These are phyloP conservation scores for Linaria vulgaris DNA, from an alignment of 257 asterid species.

Conservation along the genomic window DNA sequence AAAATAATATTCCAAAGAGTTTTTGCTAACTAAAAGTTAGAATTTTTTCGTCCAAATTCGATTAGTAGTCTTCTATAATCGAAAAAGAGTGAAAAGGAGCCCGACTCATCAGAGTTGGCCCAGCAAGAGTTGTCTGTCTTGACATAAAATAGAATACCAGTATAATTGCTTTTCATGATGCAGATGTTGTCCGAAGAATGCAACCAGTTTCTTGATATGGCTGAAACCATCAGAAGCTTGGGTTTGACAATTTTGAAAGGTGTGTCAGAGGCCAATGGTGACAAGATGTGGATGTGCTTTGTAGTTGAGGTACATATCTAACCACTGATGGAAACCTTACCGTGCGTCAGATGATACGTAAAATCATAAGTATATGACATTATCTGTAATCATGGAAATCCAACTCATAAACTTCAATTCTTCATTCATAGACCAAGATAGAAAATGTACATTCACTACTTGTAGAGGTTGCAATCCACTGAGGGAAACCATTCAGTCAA, in stretches of 20 bases:
- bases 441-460: no score
- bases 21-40: conserved; percentile 10
- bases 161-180: conserved; percentile 25
- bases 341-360: no score
- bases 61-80: conserved; percentile 1
- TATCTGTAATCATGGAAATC: no score
- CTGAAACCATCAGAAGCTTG: conserved; percentile 83
- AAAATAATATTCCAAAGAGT: neutral
- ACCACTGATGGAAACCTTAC: neutral
- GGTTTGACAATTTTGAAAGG: conserved; percentile 81
- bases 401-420: no score
- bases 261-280: conserved; percentile 67
- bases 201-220: conserved; percentile 75
- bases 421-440: no score
- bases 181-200: conserved; percentile 79
- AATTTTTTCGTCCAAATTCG: conserved; percentile 4
- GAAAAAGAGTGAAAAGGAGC: conserved; percentile 11
- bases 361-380: no score
- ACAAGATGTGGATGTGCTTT: conserved; percentile 76
- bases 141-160: neutral
- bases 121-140: conserved; percentile 1
- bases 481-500: no score
- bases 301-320: conserved; percentile 78
- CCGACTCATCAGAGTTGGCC: conserved; percentile 14
- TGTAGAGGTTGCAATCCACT: no score